A percentile compares a stretch with the other conserved stretches of the same genome.
Evolutionary conservation across 768 basidiomycete species (phyloP).

Genomic region (Mycena vitilis): DNA sequence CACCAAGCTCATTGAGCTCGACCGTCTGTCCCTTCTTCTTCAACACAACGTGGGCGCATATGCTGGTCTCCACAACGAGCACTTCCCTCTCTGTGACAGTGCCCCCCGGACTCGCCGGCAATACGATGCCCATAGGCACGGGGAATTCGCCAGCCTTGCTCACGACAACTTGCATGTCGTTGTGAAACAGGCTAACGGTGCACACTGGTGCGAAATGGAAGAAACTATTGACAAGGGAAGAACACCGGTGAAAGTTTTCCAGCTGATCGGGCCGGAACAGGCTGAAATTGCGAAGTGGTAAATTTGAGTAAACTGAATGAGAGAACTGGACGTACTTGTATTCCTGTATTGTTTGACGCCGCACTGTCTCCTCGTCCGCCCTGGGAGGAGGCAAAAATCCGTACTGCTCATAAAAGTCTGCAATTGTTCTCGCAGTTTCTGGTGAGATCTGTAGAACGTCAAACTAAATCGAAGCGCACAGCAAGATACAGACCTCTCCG

Average conservation of each 20-base stretch:
- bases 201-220: constrained; percentile 21
- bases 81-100: constrained; percentile 2
- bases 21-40: constrained; percentile 19
- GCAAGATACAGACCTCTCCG: constrained; percentile 9
- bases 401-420: constrained; percentile 28
- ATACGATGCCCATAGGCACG: background rate
- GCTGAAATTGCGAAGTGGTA: background rate
- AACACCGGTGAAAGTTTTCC: constrained; percentile 24
- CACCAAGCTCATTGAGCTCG: constrained; percentile 18
- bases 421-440: constrained; percentile 18
- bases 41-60: constrained; percentile 28
- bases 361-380: constrained; percentile 25
- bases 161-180: constrained; percentile 28
- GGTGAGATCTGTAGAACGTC: constrained; percentile 14
- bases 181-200: constrained; percentile 24
- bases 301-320: background rate
- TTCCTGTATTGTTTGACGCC: constrained; percentile 22
- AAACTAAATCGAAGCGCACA: background rate
- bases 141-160: constrained; percentile 25
- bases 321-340: constrained; percentile 24
- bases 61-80: constrained; percentile 28
- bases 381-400: constrained; percentile 31
- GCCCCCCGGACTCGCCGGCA: background rate
- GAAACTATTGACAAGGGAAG: constrained; percentile 22
- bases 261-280: constrained; percentile 26